Evolutionary conservation across 2,329 filamentous ascomycete genomes (phyloP).

Genomic region (Chrysoporthe austroafricana): DNA sequence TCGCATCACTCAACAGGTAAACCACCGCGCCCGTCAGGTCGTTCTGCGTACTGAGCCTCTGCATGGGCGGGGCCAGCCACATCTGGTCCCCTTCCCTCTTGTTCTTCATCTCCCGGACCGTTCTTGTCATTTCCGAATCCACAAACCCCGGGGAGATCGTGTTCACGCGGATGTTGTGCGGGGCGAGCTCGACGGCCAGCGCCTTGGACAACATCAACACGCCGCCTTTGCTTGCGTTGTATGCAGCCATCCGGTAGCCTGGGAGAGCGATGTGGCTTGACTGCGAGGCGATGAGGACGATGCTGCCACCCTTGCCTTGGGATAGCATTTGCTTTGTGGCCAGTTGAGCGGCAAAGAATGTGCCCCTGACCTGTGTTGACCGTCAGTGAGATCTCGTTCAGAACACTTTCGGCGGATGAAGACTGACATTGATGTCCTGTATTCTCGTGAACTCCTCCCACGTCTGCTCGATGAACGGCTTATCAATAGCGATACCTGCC

Average conservation of each 20-base stretch:
- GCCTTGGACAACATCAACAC: slow-evolving; percentile 45
- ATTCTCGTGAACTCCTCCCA: slow-evolving; percentile 47
- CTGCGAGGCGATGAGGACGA: slow-evolving; percentile 45
- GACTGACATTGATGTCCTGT: slow-evolving; percentile 46
- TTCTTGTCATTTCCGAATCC: slow-evolving; percentile 42
- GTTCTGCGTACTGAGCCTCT: slow-evolving; percentile 45
- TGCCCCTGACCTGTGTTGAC: slow-evolving; percentile 42
- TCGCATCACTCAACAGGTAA: slow-evolving; percentile 49
- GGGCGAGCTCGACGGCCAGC: slow-evolving; percentile 44
- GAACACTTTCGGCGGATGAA: not conserved
- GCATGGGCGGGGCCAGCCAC: slow-evolving; percentile 44
- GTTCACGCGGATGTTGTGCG: slow-evolving; percentile 42
- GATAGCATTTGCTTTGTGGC: slow-evolving; percentile 45
- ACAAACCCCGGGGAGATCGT: slow-evolving; percentile 45
- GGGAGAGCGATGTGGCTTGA: slow-evolving; percentile 43
- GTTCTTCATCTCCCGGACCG: slow-evolving; percentile 38
- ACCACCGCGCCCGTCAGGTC: slow-evolving; percentile 48
- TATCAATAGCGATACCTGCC: slow-evolving; percentile 47
- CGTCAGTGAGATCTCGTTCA: not conserved
- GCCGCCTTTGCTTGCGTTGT: slow-evolving; percentile 48
- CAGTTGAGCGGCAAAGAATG: slow-evolving; percentile 46
- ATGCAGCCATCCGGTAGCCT: slow-evolving; percentile 44
- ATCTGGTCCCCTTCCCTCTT: slow-evolving; percentile 42
- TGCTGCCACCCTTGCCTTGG: slow-evolving; percentile 43
- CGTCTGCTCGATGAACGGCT: slow-evolving; percentile 48